These are phyloP conservation scores for Eremochloa ophiuroides DNA, from an alignment of 176 grass and related monocot species.

Conservation along the genomic window DNA sequence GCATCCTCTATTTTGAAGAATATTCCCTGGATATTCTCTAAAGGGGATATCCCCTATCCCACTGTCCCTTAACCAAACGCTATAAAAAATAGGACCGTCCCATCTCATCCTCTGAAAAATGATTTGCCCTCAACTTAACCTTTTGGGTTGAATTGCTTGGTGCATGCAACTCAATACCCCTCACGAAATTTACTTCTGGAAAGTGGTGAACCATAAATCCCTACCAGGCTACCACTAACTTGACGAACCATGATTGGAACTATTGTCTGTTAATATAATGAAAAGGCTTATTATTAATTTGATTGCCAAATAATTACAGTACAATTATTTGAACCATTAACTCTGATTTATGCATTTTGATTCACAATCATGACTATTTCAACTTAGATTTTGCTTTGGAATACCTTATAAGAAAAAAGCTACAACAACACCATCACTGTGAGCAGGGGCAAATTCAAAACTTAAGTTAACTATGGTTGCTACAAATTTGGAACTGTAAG, in stretches of 20 bases:
- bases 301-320: background rate
- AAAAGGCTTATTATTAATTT: background rate
- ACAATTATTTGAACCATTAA: background rate
- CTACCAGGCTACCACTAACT: background rate
- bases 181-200: background rate
- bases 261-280: background rate
- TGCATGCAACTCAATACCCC: background rate
- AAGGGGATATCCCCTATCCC: too few relatives aligned
- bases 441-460: background rate
- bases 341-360: background rate
- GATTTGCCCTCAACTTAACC: background rate
- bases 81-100: too few relatives aligned
- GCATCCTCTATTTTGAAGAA: too few relatives aligned
- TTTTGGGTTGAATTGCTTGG: background rate
- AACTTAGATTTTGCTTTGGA: background rate
- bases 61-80: too few relatives aligned
- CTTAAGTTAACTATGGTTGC: background rate
- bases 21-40: too few relatives aligned
- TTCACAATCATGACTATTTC: background rate
- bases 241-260: background rate
- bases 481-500: background rate
- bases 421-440: background rate
- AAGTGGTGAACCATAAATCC: background rate
- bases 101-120: too few relatives aligned
- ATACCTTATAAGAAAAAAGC: background rate